Base-by-base conservation (phyloP, 2,329 filamentous ascomycete species). In the Neoarthrinium moseri region DNA sequence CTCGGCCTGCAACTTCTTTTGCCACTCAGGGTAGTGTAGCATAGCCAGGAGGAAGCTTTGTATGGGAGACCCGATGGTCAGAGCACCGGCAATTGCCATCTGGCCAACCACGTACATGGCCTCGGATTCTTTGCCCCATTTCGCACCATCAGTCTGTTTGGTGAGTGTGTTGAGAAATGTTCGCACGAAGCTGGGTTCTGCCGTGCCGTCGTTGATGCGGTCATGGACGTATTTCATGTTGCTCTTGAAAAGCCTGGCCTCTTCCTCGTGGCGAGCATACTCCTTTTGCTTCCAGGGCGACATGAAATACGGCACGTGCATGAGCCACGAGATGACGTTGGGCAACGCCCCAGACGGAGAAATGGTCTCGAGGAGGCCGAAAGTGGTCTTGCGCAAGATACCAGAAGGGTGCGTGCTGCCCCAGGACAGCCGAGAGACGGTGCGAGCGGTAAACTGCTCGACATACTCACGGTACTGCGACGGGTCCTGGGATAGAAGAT, bases 251-350 rank as follows among this genome's bases (percentile, higher is more conserved):
- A 73, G 61, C 13, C 52, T 53, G 1, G 62, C 60, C 51, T 76
- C 72, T 4, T 68, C 54, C 6, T 54, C 59, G 47, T 74, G 67
- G 4, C 71, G 63, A 0, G 60, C 58, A 5, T 56, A 58, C 52
- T 76, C 73, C 49, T 66, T 69, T 48, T 64, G 59, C 57, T 75
- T 67, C 73, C 73, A 75, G 0, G 72, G 73, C 20, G 66, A 70
- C 4, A 74, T 26, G 22, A 46, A 59, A 0, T 50, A 47, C 0
- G 73, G 73, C 2, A 76, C 46, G 44, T 70, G 61, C 45, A 60
- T 56, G 4, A 73, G 59, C 56, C 66, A 69, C 12, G 57, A 62
- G 10, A 72, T 52, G 2, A 70, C 45, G 48, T 73, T 73, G 6
- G 70, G 70, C 20, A 72, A 56, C 4, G 72, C 67, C 2, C 72